Evolutionary conservation across 805 yeast genomes (phyloP).

Genomic region (Ogataea methylovora): DNA sequence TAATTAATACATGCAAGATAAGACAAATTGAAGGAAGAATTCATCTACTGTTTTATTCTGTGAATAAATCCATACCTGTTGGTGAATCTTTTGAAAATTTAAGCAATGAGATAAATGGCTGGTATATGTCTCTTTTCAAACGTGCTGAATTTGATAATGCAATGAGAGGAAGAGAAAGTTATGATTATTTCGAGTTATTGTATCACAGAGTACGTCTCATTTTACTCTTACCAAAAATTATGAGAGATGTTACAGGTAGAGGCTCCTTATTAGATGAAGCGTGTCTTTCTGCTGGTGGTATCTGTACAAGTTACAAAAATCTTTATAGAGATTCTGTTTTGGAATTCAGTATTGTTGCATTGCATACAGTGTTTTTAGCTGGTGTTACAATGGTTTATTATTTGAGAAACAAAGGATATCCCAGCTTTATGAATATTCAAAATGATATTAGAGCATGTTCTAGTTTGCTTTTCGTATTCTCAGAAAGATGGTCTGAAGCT

Average conservation of each 20-base stretch:
- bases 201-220: slow-evolving; percentile 12
- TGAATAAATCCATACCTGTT: slow-evolving; percentile 6
- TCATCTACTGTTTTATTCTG: slow-evolving; percentile 11
- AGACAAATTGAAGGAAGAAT: slow-evolving; percentile 15
- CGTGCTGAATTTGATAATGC: slow-evolving; percentile 6
- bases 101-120: slow-evolving; percentile 9
- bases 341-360: slow-evolving; percentile 15
- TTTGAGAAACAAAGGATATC: slow-evolving; percentile 15
- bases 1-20: slow-evolving; percentile 11
- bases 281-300: slow-evolving; percentile 16
- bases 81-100: slow-evolving; percentile 10
- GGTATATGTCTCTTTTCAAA: slow-evolving; percentile 8
- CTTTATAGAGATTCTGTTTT: slow-evolving; percentile 13
- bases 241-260: slow-evolving; percentile 5
- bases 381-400: slow-evolving; percentile 21
- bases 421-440: slow-evolving; percentile 13
- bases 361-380: slow-evolving; percentile 16
- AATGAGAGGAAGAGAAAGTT: slow-evolving; percentile 11
- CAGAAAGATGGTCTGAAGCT: slow-evolving; percentile 21
- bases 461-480: slow-evolving; percentile 18
- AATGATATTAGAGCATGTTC: slow-evolving; percentile 21
- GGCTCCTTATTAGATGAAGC: slow-evolving; percentile 9
- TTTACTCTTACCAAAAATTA: slow-evolving; percentile 11
- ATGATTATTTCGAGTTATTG: slow-evolving; percentile 12
- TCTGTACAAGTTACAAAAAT: slow-evolving; percentile 11